Base-by-base conservation (phyloP, 495 filamentous ascomycete genomes). In the Tetracladium marchalianum region DNA sequence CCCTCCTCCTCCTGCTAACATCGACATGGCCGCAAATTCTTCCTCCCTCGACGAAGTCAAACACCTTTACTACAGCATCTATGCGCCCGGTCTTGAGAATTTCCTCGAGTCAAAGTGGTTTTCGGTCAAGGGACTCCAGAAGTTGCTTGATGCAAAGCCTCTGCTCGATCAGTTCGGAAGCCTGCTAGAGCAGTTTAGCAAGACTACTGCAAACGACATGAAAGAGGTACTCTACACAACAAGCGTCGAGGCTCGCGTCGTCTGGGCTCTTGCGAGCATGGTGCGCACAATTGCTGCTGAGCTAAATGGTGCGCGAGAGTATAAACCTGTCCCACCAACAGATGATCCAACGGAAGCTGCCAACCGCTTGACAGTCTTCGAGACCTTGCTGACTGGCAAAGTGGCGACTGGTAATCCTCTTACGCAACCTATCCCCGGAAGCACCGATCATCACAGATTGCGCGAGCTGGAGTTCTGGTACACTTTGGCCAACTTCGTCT, bases 61-160 rank as follows among this genome's bases (percentile, higher is more conserved):
- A 46, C 76, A 77, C 47, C 70, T 92, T 10, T 94, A 85, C 63
- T 68, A 76, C 46, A 80, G 81, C 38, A 78, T 85, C 41, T 95
- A 92, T 59, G 78, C 78, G 13, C 75, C 77, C 1, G 87, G 84
- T 18, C 78, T 95, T 32, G 78, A 86, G 54, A 77, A 76, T 44
- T 81, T 94, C 49, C 75, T 95, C 44, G 89, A 95, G 54, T 83
- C 87, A n/a, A 71, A 71, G 27, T 95, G 87, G 87, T 95, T 83
- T 60, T 65, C 72, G 42, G 43, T 72, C 65, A 57, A 73, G 41
- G 57, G 57, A 27, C 45, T 57, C 9, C 16, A 33, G 1, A 47
- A 47, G 13, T 13, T 60, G 9, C 32, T 55, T 11, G 46, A 39
- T n/a, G 41, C 38, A 32, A 50, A 44, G 22, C 11, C 15, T 11